A percentile compares a stretch with the other conserved stretches of the same genome.
Conservation (phyloP, 768 basidiomycete genomes). For the Trametes cingulata region DNA sequence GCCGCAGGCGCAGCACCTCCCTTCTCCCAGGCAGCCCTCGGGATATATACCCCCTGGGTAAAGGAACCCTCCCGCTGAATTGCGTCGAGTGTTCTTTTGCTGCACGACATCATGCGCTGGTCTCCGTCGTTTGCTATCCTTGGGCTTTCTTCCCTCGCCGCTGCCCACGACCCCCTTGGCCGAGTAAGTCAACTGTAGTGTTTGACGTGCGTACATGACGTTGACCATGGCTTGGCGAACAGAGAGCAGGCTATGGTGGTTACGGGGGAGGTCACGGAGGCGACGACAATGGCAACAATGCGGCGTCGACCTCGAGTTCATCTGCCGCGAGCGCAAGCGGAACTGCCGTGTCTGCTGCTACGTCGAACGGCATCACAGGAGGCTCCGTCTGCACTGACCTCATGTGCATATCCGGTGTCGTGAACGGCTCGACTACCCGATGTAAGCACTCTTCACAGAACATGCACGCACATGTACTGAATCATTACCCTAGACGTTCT, state of each 20-base stretch:
- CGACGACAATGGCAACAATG: not conserved
- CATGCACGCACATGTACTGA: not conserved
- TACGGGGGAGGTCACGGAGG: conserved; percentile 7
- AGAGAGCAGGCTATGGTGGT: not conserved
- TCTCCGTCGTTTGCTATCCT: conserved; percentile 9
- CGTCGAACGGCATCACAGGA: conserved; percentile 15
- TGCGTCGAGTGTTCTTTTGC: conserved; percentile 3
- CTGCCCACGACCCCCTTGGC: conserved; percentile 1
- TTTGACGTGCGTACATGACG: not conserved
- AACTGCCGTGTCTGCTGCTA: conserved; percentile 1
- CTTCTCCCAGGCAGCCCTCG: conserved; percentile 13
- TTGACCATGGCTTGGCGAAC: not conserved
- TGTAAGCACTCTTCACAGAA: conserved; percentile 17
- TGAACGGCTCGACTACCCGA: conserved; percentile 24
- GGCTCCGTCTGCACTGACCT: conserved; percentile 22
- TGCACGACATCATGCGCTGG: conserved; percentile 12
- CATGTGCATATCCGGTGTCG: conserved; percentile 25
- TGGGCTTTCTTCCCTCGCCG: conserved; percentile 13
- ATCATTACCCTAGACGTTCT: conserved; percentile 43
- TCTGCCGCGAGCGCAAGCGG: conserved; percentile 7
- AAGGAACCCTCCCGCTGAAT: conserved; percentile 6
- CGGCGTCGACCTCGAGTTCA: conserved; percentile 11
- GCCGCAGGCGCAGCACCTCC: conserved; percentile 20
- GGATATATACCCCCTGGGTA: conserved; percentile 23
- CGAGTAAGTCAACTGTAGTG: conserved; percentile 12